A percentile compares a stretch with the other conserved stretches of the same genome.
phyloP scores from a whole-genome alignment of 805 yeast species.

The Yarrowia yakushimensis region DNA sequence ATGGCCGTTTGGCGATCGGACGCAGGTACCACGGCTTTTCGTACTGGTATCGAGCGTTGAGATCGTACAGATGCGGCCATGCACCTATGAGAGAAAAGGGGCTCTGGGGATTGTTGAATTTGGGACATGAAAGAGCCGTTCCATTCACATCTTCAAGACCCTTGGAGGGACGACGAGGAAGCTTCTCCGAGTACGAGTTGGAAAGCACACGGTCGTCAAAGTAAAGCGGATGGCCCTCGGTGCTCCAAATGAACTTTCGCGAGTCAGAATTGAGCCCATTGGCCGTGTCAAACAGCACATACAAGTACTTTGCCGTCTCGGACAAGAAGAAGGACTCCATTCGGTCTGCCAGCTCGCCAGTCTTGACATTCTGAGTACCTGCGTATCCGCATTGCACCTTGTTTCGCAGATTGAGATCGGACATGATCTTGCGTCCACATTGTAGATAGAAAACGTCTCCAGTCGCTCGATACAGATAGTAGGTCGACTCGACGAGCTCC shows the following conservation, averaged over 20 bases:
- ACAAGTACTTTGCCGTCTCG: slow-evolving; percentile 82
- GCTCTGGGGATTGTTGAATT: background rate
- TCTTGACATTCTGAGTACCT: slow-evolving; percentile 65
- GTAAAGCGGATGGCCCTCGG: slow-evolving; percentile 91
- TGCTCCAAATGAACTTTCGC: slow-evolving; percentile 54
- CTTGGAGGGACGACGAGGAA: background rate
- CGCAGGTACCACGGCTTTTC: slow-evolving; percentile 16
- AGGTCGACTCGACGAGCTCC: slow-evolving; percentile 86
- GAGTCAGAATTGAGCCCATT: slow-evolving; percentile 45
- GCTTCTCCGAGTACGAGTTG: background rate
- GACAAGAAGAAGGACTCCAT: slow-evolving; percentile 91
- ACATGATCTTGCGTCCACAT: slow-evolving; percentile 64
- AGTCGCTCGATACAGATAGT: slow-evolving; percentile 78
- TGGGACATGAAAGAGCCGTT: background rate
- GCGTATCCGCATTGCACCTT: slow-evolving; percentile 73
- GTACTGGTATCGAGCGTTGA: slow-evolving; percentile 8
- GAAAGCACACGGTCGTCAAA: slow-evolving; percentile 40
- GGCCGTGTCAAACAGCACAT: slow-evolving; percentile 52
- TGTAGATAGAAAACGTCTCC: slow-evolving; percentile 77
- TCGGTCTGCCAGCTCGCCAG: slow-evolving; percentile 63
- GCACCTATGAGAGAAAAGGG: slow-evolving; percentile 11
- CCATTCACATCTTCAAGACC: background rate
- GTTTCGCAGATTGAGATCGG: slow-evolving; percentile 52
- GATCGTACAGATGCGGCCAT: slow-evolving; percentile 24
- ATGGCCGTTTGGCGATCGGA: background rate